Percentiles rank a stretch among this genome's conserved stretches.
These are phyloP conservation scores for Neurospora cerealis DNA, from an alignment of 495 filamentous ascomycete genomes.

Conservation along the genomic window DNA sequence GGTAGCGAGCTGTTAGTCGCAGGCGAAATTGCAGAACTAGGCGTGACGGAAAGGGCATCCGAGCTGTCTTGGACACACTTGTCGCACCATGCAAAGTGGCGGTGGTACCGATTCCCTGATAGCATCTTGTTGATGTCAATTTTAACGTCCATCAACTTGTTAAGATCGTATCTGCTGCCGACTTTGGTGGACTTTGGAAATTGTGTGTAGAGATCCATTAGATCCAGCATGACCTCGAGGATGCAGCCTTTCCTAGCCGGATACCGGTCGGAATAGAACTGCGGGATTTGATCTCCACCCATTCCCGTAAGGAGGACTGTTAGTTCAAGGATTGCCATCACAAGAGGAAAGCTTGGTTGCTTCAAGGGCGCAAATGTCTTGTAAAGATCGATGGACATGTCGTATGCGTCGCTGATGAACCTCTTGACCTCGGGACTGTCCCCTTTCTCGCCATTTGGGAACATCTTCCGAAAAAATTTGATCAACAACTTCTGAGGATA, in stretches of 20 bases:
- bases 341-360: constrained; percentile 68
- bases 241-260: constrained; percentile 41
- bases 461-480: constrained; percentile 56
- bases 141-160: constrained; percentile 71
- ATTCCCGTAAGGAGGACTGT: constrained; percentile 54
- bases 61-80: constrained; percentile 29
- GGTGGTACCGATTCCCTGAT: constrained; percentile 23
- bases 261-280: constrained; percentile 41
- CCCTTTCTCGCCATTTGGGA: constrained; percentile 10
- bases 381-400: constrained; percentile 79
- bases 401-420: constrained; percentile 57
- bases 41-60: constrained; percentile 23
- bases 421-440: constrained; percentile 16
- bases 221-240: constrained; percentile 76
- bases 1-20: constrained; percentile 23
- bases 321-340: constrained; percentile 72
- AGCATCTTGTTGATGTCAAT: constrained; percentile 76
- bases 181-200: constrained; percentile 62
- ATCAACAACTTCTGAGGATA: constrained; percentile 74
- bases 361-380: constrained; percentile 89
- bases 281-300: constrained; percentile 31
- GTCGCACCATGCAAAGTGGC: constrained; percentile 32
- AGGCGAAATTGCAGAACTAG: constrained; percentile 27
- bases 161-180: constrained; percentile 57
- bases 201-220: constrained; percentile 79